Conservation (phyloP, 2,329 filamentous ascomycete genomes). For the Chaetomium globosum region DNA sequence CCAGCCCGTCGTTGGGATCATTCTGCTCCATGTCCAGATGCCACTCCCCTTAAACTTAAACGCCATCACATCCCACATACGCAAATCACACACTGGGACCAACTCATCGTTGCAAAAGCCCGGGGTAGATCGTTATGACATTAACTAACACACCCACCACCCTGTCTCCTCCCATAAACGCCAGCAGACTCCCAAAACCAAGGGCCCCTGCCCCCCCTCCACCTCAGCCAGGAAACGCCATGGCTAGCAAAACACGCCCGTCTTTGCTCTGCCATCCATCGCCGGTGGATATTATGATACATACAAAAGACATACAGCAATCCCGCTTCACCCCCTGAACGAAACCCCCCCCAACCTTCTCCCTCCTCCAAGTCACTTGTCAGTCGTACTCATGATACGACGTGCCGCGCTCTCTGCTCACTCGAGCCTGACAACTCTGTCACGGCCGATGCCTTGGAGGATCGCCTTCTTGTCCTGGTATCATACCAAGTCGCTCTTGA, state of each 20-base stretch:
- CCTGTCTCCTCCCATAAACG: neutral
- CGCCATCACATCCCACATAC: neutral
- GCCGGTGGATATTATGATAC: conserved; percentile 3
- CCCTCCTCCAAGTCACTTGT: neutral
- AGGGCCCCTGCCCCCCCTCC: neutral
- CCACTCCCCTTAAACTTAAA: neutral
- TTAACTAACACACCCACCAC: neutral
- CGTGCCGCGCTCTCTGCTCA: neutral
- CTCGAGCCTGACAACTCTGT: conserved; percentile 5
- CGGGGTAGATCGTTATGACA: neutral
- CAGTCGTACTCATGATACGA: neutral
- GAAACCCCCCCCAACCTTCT: neutral
- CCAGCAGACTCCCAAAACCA: neutral
- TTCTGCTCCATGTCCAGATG: neutral
- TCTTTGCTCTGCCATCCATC: neutral
- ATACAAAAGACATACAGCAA: conserved; percentile 11
- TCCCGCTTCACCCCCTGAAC: neutral
- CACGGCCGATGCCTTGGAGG: neutral
- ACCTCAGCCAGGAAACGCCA: conserved; percentile 8
- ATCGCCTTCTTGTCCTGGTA: neutral
- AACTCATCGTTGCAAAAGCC: neutral
- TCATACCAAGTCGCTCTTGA: conserved; percentile 1
- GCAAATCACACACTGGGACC: neutral
- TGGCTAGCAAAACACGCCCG: neutral
- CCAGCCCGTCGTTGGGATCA: neutral